Evolutionary conservation across 148 eudicot genomes (phyloP).

Genomic region (Amaranthus cruentus): DNA sequence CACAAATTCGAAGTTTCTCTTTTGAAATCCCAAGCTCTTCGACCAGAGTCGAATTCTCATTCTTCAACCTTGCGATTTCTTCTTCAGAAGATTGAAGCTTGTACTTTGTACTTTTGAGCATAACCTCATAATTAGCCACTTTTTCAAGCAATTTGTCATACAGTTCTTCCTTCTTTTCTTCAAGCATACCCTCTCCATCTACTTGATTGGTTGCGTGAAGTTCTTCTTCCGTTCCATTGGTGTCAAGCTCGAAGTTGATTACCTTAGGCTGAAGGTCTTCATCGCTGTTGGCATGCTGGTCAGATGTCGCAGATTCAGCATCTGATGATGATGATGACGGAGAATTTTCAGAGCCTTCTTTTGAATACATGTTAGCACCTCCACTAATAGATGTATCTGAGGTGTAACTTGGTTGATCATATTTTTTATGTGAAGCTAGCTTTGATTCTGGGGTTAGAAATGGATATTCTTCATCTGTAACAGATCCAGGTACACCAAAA

Average conservation of each 20-base stretch:
- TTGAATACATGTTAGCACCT: conserved; percentile 45
- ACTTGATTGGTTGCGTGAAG: conserved; percentile 7
- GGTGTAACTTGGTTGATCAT: conserved; percentile 25
- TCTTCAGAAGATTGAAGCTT: conserved; percentile 50
- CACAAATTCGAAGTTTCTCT: conserved; percentile 34
- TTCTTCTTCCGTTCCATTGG: conserved; percentile 20
- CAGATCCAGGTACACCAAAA: conserved; percentile 25
- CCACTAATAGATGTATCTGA: conserved; percentile 38
- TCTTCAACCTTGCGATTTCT: conserved; percentile 46
- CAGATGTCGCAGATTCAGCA: conserved; percentile 60
- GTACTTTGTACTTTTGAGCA: conserved; percentile 36
- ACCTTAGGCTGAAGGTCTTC: conserved; percentile 21
- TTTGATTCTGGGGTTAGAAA: conserved; percentile 52
- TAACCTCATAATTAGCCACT: conserved; percentile 43
- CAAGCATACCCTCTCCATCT: conserved; percentile 9
- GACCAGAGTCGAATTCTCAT: conserved; percentile 36
- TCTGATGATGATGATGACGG: conserved; percentile 52
- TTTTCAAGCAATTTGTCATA: conserved; percentile 33
- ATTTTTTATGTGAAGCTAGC: conserved; percentile 23
- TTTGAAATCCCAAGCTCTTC: conserved; percentile 40
- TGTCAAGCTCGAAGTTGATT: conserved; percentile 16
- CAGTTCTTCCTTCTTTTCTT: conserved; percentile 27
- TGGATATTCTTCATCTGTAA: conserved; percentile 32
- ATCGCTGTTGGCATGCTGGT: conserved; percentile 25
- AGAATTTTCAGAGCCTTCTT: conserved; percentile 45